Percentiles rank a stretch among this genome's conserved stretches.
These are phyloP conservation scores for Xerocomus spinulosus DNA, from an alignment of 768 basidiomycete species.

Conservation along the genomic window DNA sequence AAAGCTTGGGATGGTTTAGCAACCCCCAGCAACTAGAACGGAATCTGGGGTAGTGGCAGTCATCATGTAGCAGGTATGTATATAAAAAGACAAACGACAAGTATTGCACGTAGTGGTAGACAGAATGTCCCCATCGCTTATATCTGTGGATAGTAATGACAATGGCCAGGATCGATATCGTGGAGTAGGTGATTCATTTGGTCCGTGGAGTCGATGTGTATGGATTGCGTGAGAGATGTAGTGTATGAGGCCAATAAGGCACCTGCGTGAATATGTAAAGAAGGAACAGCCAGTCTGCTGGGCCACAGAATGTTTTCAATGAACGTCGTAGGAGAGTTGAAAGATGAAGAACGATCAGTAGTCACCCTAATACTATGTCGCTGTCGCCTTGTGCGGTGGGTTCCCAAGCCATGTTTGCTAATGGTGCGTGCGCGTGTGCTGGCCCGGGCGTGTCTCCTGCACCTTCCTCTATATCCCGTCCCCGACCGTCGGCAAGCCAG, in stretches of 20 bases:
- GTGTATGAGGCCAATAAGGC: constrained; percentile 1
- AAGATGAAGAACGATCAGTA: constrained; percentile 3
- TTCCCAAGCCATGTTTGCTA: constrained; percentile 29
- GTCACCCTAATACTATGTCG: constrained; percentile 29
- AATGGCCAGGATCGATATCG: background rate
- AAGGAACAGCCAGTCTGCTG: constrained; percentile 2
- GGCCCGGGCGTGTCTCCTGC: constrained; percentile 15
- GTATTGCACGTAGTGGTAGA: constrained; percentile 6
- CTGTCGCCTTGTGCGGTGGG: constrained; percentile 25
- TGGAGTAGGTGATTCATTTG: background rate
- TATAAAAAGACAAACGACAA: constrained; percentile 7
- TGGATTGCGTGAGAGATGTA: background rate
- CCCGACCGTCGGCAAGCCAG: constrained; percentile 23
- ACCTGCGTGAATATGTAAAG: constrained; percentile 2
- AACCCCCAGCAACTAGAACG: background rate
- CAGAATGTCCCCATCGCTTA: constrained; percentile 12
- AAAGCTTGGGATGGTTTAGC: constrained; percentile 1
- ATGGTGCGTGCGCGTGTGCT: constrained; percentile 16
- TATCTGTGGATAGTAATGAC: constrained; percentile 15
- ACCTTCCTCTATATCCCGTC: constrained; percentile 18
- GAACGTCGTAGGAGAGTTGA: no score
- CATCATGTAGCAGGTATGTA: constrained; percentile 20
- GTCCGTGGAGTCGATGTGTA: background rate
- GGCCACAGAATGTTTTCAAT: constrained; percentile 4
- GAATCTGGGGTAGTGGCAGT: constrained; percentile 3